phyloP scores from a whole-genome alignment of 1,284 basidiomycete genomes.

The Trametes hirsuta region DNA sequence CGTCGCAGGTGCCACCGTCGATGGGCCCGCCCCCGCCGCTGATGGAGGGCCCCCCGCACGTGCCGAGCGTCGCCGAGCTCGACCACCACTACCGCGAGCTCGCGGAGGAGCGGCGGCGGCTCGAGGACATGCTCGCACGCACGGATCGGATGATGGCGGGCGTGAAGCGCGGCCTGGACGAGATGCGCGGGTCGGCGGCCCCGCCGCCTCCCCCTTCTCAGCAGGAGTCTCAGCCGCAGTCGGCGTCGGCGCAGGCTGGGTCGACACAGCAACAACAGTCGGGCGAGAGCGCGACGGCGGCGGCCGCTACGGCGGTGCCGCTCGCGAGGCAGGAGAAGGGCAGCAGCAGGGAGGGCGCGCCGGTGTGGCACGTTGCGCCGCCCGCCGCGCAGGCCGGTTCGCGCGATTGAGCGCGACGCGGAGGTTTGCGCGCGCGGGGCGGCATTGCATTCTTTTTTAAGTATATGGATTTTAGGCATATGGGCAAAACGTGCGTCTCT shows the following conservation, averaged over 20 bases:
- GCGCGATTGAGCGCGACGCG: slow-evolving; percentile 22
- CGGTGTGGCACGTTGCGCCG: slow-evolving; percentile 39
- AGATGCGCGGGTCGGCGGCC: slow-evolving; percentile 50
- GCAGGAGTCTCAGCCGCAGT: slow-evolving; percentile 11
- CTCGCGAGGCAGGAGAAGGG: slow-evolving; percentile 33
- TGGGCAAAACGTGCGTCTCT: slow-evolving; percentile 15
- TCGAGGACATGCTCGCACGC: slow-evolving; percentile 72
- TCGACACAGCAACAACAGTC: neutral
- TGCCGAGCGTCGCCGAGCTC: slow-evolving; percentile 63
- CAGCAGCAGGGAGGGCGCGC: slow-evolving; percentile 31
- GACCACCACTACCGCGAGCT: slow-evolving; percentile 71
- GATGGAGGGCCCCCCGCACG: slow-evolving; percentile 25
- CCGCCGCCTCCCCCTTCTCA: neutral
- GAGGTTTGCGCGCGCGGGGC: neutral
- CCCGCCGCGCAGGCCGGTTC: slow-evolving; percentile 10
- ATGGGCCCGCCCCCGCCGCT: slow-evolving; percentile 29
- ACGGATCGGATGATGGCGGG: slow-evolving; percentile 74
- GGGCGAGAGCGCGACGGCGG: slow-evolving; percentile 1
- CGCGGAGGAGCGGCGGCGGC: slow-evolving; percentile 56
- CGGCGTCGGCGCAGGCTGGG: slow-evolving; percentile 9
- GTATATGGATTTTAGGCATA: neutral
- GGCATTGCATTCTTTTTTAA: neutral
- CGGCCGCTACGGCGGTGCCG: slow-evolving; percentile 32
- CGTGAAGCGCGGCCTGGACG: slow-evolving; percentile 72
- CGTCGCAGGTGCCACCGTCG: slow-evolving; percentile 22